Evolutionary conservation across 805 yeast genomes (phyloP).

Genomic region (Torulaspora franciscae): DNA sequence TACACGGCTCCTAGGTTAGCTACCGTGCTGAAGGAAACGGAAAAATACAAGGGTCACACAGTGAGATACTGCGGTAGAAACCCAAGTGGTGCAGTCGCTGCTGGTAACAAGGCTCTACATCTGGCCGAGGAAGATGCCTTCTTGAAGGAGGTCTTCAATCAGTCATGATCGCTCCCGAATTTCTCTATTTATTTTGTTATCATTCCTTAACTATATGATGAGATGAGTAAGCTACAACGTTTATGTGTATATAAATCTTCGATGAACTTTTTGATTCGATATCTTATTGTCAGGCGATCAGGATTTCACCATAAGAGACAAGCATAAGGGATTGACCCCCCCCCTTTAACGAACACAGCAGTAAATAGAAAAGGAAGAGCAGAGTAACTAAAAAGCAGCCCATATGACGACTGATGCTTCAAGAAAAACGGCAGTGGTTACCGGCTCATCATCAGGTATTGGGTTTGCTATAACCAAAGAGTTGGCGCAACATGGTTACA

Average conservation of each 20-base stretch:
- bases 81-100: conserved; percentile 97
- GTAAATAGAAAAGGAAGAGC: background rate
- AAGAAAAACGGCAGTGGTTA: conserved; percentile 46
- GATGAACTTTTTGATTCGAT: background rate
- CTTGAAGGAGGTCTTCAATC: conserved; percentile 65
- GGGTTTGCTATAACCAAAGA: conserved; percentile 47
- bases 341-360: background rate
- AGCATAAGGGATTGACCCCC: background rate
- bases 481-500: conserved; percentile 48
- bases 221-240: conserved; percentile 5
- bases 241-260: conserved; percentile 3
- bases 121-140: conserved; percentile 82
- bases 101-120: conserved; percentile 90
- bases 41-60: conserved; percentile 50
- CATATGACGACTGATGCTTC: conserved; percentile 1
- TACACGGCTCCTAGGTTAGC: conserved; percentile 77
- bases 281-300: background rate
- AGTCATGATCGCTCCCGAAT: conserved; percentile 2
- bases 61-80: conserved; percentile 94
- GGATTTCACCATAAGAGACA: background rate
- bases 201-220: conserved; percentile 1
- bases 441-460: conserved; percentile 59
- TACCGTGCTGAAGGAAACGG: conserved; percentile 72
- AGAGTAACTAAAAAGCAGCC: background rate
- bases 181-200: background rate